Conservation (phyloP, 441 rosid species). For the Viola pubescens region DNA sequence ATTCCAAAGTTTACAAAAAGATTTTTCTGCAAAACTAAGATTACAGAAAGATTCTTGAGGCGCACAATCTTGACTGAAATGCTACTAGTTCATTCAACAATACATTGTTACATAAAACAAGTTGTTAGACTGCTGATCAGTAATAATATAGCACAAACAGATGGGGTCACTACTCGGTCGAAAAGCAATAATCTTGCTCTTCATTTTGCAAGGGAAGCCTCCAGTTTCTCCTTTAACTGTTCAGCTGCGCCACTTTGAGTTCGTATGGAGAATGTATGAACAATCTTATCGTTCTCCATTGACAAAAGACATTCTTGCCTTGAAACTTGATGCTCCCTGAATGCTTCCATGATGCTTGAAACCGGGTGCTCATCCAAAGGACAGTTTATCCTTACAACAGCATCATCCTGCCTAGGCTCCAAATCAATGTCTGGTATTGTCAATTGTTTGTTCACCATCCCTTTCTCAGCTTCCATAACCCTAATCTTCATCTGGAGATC, state of each 20-base stretch:
- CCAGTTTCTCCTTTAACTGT: constrained; percentile 76
- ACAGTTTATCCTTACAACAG: constrained; percentile 61
- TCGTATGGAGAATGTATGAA: constrained; percentile 63
- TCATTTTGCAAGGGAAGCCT: constrained; percentile 46
- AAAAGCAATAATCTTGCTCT: no score
- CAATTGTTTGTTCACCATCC: constrained; percentile 33
- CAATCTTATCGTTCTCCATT: constrained; percentile 45
- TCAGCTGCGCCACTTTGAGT: constrained; percentile 62
- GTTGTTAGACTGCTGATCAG: neutral
- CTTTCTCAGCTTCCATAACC: constrained; percentile 70
- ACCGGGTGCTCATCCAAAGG: constrained; percentile 72
- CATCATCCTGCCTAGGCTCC: constrained; percentile 62
- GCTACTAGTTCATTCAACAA: no score
- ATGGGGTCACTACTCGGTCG: neutral
- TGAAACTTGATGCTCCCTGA: constrained; percentile 54
- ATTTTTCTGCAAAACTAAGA: no score
- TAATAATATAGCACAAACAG: constrained; percentile 5
- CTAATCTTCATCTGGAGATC: constrained; percentile 74
- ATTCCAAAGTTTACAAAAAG: no score
- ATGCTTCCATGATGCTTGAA: constrained; percentile 43
- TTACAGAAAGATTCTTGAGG: no score
- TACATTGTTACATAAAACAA: no score
- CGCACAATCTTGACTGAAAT: no score
- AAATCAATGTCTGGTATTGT: constrained; percentile 55
- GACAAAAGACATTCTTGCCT: constrained; percentile 56